Percentiles rank a stretch among this genome's conserved stretches.
Conservation (phyloP, 805 yeast genomes). For the Kregervanrija fluxuum region DNA sequence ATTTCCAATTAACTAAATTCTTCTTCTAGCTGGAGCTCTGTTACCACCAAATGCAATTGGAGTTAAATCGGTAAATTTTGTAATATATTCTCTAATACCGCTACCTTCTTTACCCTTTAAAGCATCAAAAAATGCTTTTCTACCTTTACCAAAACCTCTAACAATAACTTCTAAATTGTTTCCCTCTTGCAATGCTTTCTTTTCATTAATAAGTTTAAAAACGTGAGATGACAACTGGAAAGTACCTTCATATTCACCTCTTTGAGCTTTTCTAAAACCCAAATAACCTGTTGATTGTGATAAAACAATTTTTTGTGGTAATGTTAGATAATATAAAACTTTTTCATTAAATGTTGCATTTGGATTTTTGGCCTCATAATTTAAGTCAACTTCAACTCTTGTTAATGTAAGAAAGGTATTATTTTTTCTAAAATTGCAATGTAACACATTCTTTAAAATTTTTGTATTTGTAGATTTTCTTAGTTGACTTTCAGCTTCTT, state of each 20-base stretch:
- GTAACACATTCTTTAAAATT: constrained; percentile 59
- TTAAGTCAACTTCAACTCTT: constrained; percentile 59
- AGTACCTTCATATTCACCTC: constrained; percentile 90
- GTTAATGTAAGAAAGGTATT: constrained; percentile 76
- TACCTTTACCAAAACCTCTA: constrained; percentile 81
- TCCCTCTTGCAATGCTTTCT: constrained; percentile 24
- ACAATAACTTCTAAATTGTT: constrained; percentile 69
- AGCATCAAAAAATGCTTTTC: constrained; percentile 80
- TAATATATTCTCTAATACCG: constrained; percentile 55
- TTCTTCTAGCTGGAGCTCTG: constrained; percentile 74
- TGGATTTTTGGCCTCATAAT: constrained; percentile 50
- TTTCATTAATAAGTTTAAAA: constrained; percentile 63
- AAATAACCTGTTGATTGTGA: constrained; percentile 75
- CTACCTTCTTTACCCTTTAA: constrained; percentile 85
- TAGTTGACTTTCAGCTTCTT: constrained; percentile 1
- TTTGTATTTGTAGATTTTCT: constrained; percentile 8
- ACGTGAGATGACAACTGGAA: constrained; percentile 74
- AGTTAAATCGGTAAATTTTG: constrained; percentile 72
- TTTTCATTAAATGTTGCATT: constrained; percentile 55
- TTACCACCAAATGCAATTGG: constrained; percentile 89
- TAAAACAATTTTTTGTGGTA: constrained; percentile 68
- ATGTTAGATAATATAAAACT: constrained; percentile 67
- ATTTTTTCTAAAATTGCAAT: constrained; percentile 72
- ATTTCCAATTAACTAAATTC: constrained; percentile 32
- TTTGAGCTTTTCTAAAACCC: constrained; percentile 84